Evolutionary conservation across 1,284 basidiomycete genomes (phyloP).

Genomic region (Austroboletus niveus): DNA sequence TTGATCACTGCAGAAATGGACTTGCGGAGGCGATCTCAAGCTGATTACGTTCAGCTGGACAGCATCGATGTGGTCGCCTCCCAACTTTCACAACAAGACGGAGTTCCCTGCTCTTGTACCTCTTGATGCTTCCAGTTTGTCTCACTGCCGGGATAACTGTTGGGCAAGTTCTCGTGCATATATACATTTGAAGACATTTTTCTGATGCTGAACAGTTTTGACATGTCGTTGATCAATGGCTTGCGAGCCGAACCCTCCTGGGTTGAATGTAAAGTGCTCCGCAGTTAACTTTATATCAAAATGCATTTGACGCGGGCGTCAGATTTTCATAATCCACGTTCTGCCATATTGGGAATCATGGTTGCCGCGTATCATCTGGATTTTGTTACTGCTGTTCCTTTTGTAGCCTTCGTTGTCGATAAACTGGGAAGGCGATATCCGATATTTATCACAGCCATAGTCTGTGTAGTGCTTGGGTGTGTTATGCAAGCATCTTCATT

Average conservation of each 20-base stretch:
- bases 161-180: conserved; percentile 40
- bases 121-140: conserved; percentile 55
- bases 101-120: conserved; percentile 43
- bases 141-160: conserved; percentile 62
- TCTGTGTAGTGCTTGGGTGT: conserved; percentile 11
- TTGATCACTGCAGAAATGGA: conserved; percentile 1
- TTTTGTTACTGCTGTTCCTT: conserved; percentile 9
- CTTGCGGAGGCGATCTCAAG: neutral
- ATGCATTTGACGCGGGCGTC: neutral
- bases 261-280: conserved; percentile 15
- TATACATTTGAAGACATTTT: neutral
- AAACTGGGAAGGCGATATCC: conserved; percentile 17
- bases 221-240: conserved; percentile 16
- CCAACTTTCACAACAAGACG: conserved; percentile 37
- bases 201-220: conserved; percentile 9
- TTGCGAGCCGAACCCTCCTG: conserved; percentile 21
- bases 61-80: conserved; percentile 41
- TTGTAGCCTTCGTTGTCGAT: conserved; percentile 13
- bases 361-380: conserved; percentile 17
- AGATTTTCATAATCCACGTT: conserved; percentile 22
- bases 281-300: no score
- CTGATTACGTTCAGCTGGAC: neutral
- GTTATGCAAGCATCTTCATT: conserved; percentile 18
- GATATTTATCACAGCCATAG: conserved; percentile 15
- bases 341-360: conserved; percentile 17